phyloP scores from a whole-genome alignment of 805 yeast species.

The Pichia californica region DNA sequence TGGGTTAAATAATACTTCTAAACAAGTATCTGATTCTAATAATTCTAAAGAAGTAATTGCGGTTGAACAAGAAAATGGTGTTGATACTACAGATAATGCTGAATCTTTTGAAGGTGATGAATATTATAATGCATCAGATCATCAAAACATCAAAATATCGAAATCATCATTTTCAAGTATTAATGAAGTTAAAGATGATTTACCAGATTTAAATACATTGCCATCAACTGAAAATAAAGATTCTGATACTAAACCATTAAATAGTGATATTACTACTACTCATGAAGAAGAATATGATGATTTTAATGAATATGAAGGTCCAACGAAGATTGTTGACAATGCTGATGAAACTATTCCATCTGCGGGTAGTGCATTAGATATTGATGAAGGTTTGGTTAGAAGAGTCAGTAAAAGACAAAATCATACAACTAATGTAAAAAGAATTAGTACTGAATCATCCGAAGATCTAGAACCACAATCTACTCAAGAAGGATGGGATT shows the following conservation, averaged over 20 bases:
- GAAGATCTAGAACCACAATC: too few relatives aligned
- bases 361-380: conserved; percentile 10
- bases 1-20: too few relatives aligned
- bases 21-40: too few relatives aligned
- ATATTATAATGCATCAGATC: background rate
- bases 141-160: background rate
- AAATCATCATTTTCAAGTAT: background rate
- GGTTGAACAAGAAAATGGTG: too few relatives aligned
- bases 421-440: background rate
- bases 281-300: background rate
- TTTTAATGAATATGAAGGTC: conserved; percentile 5
- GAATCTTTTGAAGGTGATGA: background rate
- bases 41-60: background rate
- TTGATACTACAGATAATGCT: background rate
- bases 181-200: too few relatives aligned
- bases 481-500: conserved; percentile 48
- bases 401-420: conserved; percentile 11
- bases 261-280: background rate
- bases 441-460: background rate
- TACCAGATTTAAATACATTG: too few relatives aligned
- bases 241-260: too few relatives aligned
- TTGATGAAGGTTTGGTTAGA: conserved; percentile 11
- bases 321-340: background rate
- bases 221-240: too few relatives aligned
- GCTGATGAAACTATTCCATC: background rate